These are phyloP conservation scores for Bipolaris gigantea DNA, from an alignment of 2,329 filamentous ascomycete genomes.

Conservation along the genomic window DNA sequence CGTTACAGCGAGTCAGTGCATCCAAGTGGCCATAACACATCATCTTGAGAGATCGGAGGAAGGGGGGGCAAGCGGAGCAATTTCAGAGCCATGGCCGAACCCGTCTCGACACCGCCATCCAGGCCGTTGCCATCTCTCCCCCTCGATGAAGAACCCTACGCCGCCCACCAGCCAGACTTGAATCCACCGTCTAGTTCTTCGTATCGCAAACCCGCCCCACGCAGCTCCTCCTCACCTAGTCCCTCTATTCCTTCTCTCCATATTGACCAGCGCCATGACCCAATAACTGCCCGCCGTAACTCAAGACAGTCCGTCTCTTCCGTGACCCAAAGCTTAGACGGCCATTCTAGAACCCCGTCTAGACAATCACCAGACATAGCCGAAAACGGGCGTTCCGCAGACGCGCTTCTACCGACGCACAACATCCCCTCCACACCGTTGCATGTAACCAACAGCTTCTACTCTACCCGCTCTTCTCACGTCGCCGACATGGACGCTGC, in stretches of 20 bases:
- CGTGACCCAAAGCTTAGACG: constrained; percentile 33
- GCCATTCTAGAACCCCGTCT: constrained; percentile 42
- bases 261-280: constrained; percentile 36
- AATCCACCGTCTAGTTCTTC: constrained; percentile 25
- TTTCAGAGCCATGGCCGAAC: constrained; percentile 33
- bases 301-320: constrained; percentile 42
- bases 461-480: constrained; percentile 39
- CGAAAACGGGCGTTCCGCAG: constrained; percentile 26
- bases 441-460: constrained; percentile 38
- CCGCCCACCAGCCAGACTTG: constrained; percentile 8
- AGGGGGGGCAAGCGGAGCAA: constrained; percentile 4
- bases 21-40: constrained; percentile 11
- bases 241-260: constrained; percentile 38
- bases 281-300: constrained; percentile 33
- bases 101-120: constrained; percentile 23
- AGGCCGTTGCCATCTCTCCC: constrained; percentile 35
- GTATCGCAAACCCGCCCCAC: constrained; percentile 29
- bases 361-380: constrained; percentile 38
- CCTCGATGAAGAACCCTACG: constrained; percentile 15
- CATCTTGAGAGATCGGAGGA: constrained; percentile 5
- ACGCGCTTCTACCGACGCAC: constrained; percentile 32
- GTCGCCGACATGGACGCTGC: constrained; percentile 36
- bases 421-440: constrained; percentile 42
- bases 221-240: constrained; percentile 9
- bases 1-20: constrained; percentile 20